Evolutionary conservation across 176 grass and related monocot species (phyloP).

Genomic region (Melocanna baccifera): DNA sequence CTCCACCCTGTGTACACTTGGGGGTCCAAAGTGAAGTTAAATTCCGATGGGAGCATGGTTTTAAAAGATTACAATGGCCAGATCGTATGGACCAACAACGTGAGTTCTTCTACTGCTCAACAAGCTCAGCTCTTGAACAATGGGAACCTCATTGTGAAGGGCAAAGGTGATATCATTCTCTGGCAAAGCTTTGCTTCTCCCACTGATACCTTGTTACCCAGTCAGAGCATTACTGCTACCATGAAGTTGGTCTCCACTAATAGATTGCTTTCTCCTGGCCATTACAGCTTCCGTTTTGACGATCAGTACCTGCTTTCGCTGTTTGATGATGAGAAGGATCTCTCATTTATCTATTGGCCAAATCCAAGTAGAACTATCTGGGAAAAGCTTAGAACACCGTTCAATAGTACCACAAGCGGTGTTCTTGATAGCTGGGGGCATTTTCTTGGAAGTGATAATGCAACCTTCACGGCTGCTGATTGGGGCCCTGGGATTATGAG

Average conservation of each 20-base stretch:
- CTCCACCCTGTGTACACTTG: constrained; percentile 31
- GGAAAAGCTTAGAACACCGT: constrained; percentile 8
- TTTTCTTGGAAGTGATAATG: constrained; percentile 37
- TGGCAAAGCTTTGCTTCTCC: constrained; percentile 53
- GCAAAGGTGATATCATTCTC: background rate
- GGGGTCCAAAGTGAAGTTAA: constrained; percentile 29
- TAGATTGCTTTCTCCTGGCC: constrained; percentile 38
- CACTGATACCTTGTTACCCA: constrained; percentile 43
- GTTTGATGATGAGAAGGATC: constrained; percentile 34
- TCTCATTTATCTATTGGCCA: constrained; percentile 52
- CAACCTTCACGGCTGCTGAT: constrained; percentile 34
- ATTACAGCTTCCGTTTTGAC: constrained; percentile 48
- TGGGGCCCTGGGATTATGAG: constrained; percentile 32
- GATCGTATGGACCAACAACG: constrained; percentile 34
- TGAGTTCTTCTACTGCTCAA: background rate
- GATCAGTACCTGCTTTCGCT: constrained; percentile 42
- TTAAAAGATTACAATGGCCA: constrained; percentile 27
- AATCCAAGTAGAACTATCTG: constrained; percentile 24
- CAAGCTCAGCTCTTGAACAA: constrained; percentile 10
- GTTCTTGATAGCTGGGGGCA: constrained; percentile 19
- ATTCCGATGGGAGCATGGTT: constrained; percentile 25
- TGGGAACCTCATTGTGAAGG: constrained; percentile 38
- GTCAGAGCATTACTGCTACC: constrained; percentile 29
- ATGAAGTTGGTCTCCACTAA: constrained; percentile 32
- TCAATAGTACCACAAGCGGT: constrained; percentile 26